These are phyloP conservation scores for Emericellopsis terricola DNA, from an alignment of 495 filamentous ascomycete genomes.

Conservation along the genomic window DNA sequence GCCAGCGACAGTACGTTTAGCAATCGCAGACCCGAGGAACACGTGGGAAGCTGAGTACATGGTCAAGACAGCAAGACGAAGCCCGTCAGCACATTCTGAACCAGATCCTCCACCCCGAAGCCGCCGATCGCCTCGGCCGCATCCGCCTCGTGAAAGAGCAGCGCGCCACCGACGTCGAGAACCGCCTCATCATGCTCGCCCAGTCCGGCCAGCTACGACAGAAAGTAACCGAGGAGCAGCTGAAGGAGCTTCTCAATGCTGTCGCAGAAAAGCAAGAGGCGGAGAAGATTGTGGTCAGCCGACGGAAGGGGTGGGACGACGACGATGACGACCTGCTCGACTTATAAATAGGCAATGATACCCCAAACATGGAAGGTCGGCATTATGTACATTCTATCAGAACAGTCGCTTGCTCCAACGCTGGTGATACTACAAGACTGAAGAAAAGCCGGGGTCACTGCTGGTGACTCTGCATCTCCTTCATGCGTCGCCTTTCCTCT, in stretches of 20 bases:
- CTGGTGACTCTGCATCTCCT: slow-evolving; percentile 19
- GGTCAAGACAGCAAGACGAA: slow-evolving; percentile 27
- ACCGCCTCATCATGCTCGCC: slow-evolving; percentile 80
- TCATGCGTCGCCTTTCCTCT: slow-evolving; percentile 47
- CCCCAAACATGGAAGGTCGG: slow-evolving; percentile 2
- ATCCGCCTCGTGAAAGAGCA: slow-evolving; percentile 92
- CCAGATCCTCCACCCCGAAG: slow-evolving; percentile 88
- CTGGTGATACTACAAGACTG: neutral
- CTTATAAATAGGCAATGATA: slow-evolving; percentile 10
- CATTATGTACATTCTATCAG: neutral
- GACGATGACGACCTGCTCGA: slow-evolving; percentile 75
- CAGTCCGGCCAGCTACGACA: slow-evolving; percentile 67
- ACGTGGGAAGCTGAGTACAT: neutral
- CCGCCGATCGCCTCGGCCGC: slow-evolving; percentile 79
- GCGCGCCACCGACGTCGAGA: slow-evolving; percentile 79
- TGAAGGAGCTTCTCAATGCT: slow-evolving; percentile 77
- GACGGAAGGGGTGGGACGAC: slow-evolving; percentile 73
- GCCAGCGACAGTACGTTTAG: slow-evolving; percentile 44
- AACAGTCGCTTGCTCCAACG: neutral
- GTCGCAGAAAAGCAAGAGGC: slow-evolving; percentile 54
- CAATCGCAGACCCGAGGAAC: no score
- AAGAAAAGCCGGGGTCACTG: neutral
- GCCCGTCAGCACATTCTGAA: slow-evolving; percentile 59
- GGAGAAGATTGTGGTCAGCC: slow-evolving; percentile 66
- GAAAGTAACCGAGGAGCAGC: slow-evolving; percentile 81